Conservation (phyloP, 257 asterid genomes). For the Solanum raphanifolium region DNA sequence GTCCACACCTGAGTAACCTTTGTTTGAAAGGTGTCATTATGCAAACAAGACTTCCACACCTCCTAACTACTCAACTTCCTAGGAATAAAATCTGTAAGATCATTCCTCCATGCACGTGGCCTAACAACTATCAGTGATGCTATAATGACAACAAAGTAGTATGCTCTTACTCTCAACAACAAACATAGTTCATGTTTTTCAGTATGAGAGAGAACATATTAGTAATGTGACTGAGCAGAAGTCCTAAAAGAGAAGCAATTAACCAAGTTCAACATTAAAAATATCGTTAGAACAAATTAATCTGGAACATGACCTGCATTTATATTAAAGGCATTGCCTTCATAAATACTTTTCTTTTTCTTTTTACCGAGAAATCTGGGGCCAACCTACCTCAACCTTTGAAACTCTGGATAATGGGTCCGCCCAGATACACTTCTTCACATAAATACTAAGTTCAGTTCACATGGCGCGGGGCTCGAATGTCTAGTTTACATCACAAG, state of each 20-base stretch:
- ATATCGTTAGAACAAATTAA: neutral
- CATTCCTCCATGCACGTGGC: neutral
- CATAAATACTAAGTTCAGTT: neutral
- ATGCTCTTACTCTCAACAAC: neutral
- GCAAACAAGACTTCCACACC: neutral
- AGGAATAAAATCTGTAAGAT: neutral
- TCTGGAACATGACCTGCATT: neutral
- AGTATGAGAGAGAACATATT: neutral
- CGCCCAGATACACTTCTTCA: neutral
- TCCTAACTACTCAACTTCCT: neutral
- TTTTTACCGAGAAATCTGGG: neutral
- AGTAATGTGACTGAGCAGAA: neutral
- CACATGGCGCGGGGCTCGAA: neutral
- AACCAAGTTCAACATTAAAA: neutral
- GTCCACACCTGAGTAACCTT: neutral
- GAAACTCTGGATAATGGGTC: neutral
- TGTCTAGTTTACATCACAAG: neutral
- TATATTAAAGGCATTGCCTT: neutral
- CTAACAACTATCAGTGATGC: neutral
- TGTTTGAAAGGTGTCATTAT: neutral
- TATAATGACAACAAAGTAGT: neutral
- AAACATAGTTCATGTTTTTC: neutral
- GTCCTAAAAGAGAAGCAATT: neutral
- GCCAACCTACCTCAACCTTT: neutral
- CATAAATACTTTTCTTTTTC: neutral